Conservation (phyloP, 768 basidiomycete genomes). For the Rhodotorula babjevae region DNA sequence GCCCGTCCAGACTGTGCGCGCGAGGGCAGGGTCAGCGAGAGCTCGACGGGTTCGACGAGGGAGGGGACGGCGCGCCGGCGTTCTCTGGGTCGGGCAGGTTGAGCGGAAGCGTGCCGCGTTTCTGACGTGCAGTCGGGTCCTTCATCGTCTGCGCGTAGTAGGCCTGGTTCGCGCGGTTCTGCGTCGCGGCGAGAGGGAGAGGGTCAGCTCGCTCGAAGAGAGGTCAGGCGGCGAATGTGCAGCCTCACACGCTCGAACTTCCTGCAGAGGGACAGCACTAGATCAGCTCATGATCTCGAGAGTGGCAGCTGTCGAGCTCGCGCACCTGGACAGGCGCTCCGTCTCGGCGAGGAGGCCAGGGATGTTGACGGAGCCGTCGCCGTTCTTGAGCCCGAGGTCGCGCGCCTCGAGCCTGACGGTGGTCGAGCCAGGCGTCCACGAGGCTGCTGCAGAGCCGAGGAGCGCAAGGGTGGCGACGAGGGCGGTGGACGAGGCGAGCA, state of each 20-base stretch:
- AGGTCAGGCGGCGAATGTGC: too few relatives aligned
- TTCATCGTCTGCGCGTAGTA: neutral
- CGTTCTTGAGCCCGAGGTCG: conserved; percentile 4
- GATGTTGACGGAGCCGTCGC: conserved; percentile 22
- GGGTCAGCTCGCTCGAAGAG: too few relatives aligned
- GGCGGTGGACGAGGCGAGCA: neutral
- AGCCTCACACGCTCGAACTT: conserved; percentile 25
- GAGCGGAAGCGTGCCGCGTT: conserved; percentile 11
- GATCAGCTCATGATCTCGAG: neutral
- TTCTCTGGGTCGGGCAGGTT: neutral
- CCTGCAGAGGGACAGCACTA: neutral
- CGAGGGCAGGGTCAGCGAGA: too few relatives aligned
- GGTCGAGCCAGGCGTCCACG: neutral
- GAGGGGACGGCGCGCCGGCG: neutral
- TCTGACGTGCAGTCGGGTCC: neutral
- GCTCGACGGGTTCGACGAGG: too few relatives aligned
- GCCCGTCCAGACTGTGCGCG: conserved; percentile 29
- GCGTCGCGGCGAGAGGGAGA: neutral
- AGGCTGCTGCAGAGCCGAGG: neutral
- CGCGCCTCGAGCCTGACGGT: conserved; percentile 12
- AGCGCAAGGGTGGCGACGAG: conserved; percentile 1
- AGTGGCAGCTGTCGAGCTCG: neutral
- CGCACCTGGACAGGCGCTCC: neutral
- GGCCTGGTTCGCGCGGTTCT: conserved; percentile 9
- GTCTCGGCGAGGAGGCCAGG: neutral